Evolutionary conservation across 192 early-diverging fungal genomes (phyloP).

Genomic region (Thoreauomyces humboldtii): DNA sequence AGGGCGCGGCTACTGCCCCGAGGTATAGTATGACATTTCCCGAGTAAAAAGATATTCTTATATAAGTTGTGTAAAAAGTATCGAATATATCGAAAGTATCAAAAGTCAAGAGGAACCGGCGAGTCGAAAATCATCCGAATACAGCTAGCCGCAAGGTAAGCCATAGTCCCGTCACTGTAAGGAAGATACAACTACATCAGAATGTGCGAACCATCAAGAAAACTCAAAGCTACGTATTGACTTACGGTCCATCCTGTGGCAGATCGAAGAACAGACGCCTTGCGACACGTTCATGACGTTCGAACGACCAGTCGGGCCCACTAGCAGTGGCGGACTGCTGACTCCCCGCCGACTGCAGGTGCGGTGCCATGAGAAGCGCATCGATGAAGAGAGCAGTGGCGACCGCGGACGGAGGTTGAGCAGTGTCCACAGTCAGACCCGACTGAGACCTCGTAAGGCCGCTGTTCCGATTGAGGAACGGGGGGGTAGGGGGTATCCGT

Average conservation of each 20-base stretch:
- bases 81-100: too few relatives aligned
- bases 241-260: conserved; percentile 55
- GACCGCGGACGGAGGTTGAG: too few relatives aligned
- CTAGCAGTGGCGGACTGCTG: too few relatives aligned
- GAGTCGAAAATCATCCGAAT: conserved; percentile 44
- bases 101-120: conserved; percentile 11
- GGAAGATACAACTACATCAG: background rate
- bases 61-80: too few relatives aligned
- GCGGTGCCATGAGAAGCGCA: too few relatives aligned
- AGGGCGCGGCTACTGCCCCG: too few relatives aligned
- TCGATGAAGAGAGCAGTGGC: too few relatives aligned
- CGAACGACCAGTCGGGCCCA: conserved; percentile 50
- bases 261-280: conserved; percentile 78
- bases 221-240: background rate
- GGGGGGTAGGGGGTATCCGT: background rate
- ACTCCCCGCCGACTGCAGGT: too few relatives aligned
- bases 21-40: too few relatives aligned
- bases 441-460: background rate
- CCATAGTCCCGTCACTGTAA: conserved; percentile 56
- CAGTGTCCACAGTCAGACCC: conserved; percentile 3
- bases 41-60: too few relatives aligned
- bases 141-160: conserved; percentile 55
- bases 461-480: background rate
- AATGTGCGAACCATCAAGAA: background rate
- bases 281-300: conserved; percentile 60